Base-by-base conservation (phyloP, 768 basidiomycete genomes). In the Tubosaeta sp. region DNA sequence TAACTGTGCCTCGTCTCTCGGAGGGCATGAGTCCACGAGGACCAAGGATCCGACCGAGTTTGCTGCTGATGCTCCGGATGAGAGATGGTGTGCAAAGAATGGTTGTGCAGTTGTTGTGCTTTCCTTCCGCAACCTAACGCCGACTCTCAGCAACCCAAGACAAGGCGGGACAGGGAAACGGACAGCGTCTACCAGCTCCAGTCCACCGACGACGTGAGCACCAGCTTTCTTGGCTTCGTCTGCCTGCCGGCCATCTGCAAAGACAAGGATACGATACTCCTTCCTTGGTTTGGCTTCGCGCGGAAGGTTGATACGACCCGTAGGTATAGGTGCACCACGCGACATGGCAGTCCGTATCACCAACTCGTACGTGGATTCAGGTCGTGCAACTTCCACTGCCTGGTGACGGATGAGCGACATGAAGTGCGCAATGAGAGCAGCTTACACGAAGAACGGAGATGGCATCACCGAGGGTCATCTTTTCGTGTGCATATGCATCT, bases 21-120 rank as follows among this genome's bases (percentile, higher is more conserved):
- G 90, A 88, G 11, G 96, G 96, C 94, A 99, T 96, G 40, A 98
- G 72, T 49, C 95, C 95, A 46, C 90, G 82, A 36, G 93, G 94
- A 59, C 95, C 83, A 70, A 89, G 73, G 69, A 87, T 71, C 72
- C 90, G 72, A 67, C 83, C 94, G 3, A 98, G 77, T 61, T 80
- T 84, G 5, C 87, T 83, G 12, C 87, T 85, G 54, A 98, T 90
- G 29, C 83, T 70, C 40, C 82, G 79, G 48, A 93, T 81, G 61
- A 95, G 82, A 13, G 81, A 77, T 3, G 90, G 83, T 0, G 90
- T 90, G 47, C 87, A 89, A 24, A 98, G 77, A 59, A 94, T 87
- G 40, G 89, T 85, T 13, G 90, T 92, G 32, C 63, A 66, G 6
- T 88, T 93, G 54, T 79, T 76, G 57, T 91, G 77, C 49, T 68